Evolutionary conservation across 441 rosid species (phyloP), one percentile per base, ranked within the genome.

Genomic region (Aquilaria agallochum): DNA sequence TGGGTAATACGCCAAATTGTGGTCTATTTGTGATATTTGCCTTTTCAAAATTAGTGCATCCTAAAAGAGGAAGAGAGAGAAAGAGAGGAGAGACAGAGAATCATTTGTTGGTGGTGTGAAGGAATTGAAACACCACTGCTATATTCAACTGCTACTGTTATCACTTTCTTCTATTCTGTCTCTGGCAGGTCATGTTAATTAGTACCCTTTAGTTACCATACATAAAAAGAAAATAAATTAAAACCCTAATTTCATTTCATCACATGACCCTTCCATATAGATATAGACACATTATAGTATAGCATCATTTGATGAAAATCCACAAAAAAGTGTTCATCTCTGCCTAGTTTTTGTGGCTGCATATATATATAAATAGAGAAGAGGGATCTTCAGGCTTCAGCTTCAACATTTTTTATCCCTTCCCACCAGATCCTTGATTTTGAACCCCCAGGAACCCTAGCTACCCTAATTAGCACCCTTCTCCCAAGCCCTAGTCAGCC

Each of bases 171-270:
- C 20, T 54, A 44, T 45, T 53, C 66, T 53, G 53, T 62, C 52
- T 32, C 31, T 54, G 58, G 53, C 66, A 53, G 66, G 53, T 54
- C 32, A 54, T 45, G 66, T 53, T 50, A 20, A 60, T 60, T 45
- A 52, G 3, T 11, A 49, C 34, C 20, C 50, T 50, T 30, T 14
- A 50, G 15, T 47, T 54, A 60, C 15, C 63, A 33, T 40, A 13
- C 34, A 45, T 34, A 54, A 32, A 15, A 11, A 50, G 15, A 48
- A 33, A 50, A 34, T 11, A 49, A 15, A 46, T 50, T 50, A 36
- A 61, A 36, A 13, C 31, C 42, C 42, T 7, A 36, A 1, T 36
- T 36, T 1, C 20, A 20, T 4, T 36, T 36, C 42, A 36, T 36
- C 42, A 36, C 42, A 36, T 36, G 42, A 36, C 42, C 5, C 42